A percentile compares a stretch with the other conserved stretches of the same genome.
phyloP scores from a whole-genome alignment of 495 filamentous ascomycete species.

The Penicillium alfredii region DNA sequence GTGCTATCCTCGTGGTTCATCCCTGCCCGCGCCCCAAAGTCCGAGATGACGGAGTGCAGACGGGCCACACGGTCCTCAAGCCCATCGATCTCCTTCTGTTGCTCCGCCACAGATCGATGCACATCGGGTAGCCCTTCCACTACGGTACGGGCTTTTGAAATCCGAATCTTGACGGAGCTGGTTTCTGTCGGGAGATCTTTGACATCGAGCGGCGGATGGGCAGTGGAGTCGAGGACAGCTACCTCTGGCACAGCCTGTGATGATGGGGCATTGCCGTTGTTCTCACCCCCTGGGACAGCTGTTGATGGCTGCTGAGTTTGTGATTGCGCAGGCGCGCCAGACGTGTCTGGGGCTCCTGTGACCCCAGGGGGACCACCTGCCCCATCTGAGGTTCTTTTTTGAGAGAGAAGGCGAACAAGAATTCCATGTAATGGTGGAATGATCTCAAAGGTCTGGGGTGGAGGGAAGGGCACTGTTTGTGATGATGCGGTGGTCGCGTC shows the following conservation, averaged over 20 bases:
- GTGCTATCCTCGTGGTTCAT: constrained; percentile 1
- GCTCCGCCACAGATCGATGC: constrained; percentile 63
- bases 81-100: constrained; percentile 71
- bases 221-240: constrained; percentile 23
- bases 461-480: constrained; percentile 46
- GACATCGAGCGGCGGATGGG: constrained; percentile 51
- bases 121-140: constrained; percentile 70
- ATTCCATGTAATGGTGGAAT: constrained; percentile 75
- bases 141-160: constrained; percentile 67
- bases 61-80: constrained; percentile 60
- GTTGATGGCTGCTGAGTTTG: constrained; percentile 28
- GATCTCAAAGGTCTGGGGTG: constrained; percentile 68
- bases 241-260: constrained; percentile 24
- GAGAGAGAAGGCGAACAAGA: constrained; percentile 62
- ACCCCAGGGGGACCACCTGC: constrained; percentile 19
- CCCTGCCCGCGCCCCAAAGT: constrained; percentile 36
- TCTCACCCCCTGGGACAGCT: constrained; percentile 11
- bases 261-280: constrained; percentile 12
- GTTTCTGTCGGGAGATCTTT: constrained; percentile 74
- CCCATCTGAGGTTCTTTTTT: constrained; percentile 12
- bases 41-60: constrained; percentile 50
- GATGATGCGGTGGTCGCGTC: constrained; percentile 36
- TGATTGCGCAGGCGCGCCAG: constrained; percentile 15
- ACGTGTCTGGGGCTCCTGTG: constrained; percentile 17
- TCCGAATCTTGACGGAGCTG: constrained; percentile 68